A percentile compares a stretch with the other conserved stretches of the same genome.
These are phyloP conservation scores for Xerophyta viscosa DNA, from an alignment of 106 monocot species.

Conservation along the genomic window DNA sequence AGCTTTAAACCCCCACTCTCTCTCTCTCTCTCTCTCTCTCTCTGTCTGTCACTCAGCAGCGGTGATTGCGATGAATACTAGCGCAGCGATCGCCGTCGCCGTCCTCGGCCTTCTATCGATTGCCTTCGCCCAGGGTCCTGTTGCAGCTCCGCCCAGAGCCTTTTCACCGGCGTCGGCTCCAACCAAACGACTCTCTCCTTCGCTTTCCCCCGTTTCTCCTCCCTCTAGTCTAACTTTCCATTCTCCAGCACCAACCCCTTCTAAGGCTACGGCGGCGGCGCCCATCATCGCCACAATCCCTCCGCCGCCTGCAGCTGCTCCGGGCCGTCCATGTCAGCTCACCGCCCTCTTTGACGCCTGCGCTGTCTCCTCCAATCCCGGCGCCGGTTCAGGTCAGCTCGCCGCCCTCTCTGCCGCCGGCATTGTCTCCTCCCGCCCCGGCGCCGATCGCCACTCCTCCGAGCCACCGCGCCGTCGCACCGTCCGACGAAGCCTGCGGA, in stretches of 20 bases:
- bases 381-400: not conserved
- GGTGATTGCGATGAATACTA: no score
- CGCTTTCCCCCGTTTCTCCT: not conserved
- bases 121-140: not conserved
- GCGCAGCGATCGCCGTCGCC: constrained; percentile 2
- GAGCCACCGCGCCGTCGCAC: not conserved
- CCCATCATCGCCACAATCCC: not conserved
- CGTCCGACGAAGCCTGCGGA: not conserved
- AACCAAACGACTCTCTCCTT: not conserved
- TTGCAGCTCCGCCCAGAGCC: not conserved
- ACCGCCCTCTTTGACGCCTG: not conserved
- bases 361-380: not conserved
- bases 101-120: not conserved
- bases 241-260: not conserved
- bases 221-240: not conserved
- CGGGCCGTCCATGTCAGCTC: not conserved
- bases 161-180: not conserved
- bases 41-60: no score
- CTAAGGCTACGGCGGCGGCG: not conserved
- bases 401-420: not conserved
- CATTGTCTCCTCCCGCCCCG: not conserved
- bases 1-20: no score
- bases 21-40: no score
- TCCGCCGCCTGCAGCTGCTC: not conserved
- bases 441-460: not conserved